Percentiles rank a stretch among this genome's conserved stretches.
These are phyloP conservation scores for Phanerochaete carnosa DNA, from an alignment of 768 basidiomycete species.

Conservation along the genomic window DNA sequence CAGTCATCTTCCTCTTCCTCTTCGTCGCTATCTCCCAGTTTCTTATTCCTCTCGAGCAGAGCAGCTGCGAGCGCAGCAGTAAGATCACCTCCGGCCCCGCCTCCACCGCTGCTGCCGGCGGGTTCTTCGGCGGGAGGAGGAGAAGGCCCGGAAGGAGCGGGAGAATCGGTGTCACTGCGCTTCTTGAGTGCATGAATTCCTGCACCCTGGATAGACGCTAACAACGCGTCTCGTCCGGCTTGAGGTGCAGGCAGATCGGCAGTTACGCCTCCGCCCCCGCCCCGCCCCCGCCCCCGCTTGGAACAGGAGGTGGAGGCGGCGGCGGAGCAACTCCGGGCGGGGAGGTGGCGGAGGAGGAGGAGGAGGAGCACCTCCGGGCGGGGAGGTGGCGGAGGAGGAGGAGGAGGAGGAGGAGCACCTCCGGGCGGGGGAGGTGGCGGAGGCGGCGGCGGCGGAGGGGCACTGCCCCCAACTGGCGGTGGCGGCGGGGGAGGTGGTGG, in stretches of 20 bases:
- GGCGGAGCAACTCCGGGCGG: conserved; percentile 9
- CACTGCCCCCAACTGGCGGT: conserved; percentile 22
- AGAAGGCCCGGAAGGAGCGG: conserved; percentile 27
- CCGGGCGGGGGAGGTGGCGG: conserved; percentile 11
- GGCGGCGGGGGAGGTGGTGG: conserved; percentile 25
- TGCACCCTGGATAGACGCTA: conserved; percentile 81
- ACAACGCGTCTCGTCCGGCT: conserved; percentile 60
- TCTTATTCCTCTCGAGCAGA: conserved; percentile 78
- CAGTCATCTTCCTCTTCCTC: conserved; percentile 33
- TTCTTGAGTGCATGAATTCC: conserved; percentile 71
- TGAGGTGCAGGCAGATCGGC: conserved; percentile 45
- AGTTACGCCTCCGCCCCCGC: conserved; percentile 19
- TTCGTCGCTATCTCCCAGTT: conserved; percentile 70
- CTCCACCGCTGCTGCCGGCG: conserved; percentile 32
- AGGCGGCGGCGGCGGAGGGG: conserved; percentile 34
- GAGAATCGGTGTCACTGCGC: conserved; percentile 32
- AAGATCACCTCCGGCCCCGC: conserved; percentile 63
- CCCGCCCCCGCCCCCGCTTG: conserved; percentile 23
- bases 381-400: conserved; percentile 36
- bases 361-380: conserved; percentile 24
- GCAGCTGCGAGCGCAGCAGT: conserved; percentile 84
- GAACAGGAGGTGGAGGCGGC: conserved; percentile 43
- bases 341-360: conserved; percentile 29
- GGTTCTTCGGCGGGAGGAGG: conserved; percentile 32
- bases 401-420: conserved; percentile 30